Conservation (phyloP, 2,329 filamentous ascomycete genomes). For the Cladophialophora bantiana region DNA sequence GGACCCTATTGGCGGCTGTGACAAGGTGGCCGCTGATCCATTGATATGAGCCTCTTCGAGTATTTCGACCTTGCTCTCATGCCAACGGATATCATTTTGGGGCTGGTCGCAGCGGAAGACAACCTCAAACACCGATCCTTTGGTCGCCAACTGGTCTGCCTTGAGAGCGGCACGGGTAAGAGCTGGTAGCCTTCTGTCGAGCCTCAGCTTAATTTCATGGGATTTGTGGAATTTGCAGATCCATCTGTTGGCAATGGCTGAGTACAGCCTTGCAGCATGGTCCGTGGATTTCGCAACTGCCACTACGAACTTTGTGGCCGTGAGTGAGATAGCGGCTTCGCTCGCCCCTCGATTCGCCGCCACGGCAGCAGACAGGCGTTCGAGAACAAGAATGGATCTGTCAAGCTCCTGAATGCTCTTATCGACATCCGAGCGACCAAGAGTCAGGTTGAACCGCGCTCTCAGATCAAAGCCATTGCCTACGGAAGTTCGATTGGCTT, state of each 20-base stretch:
- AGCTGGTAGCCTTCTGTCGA: constrained; percentile 5
- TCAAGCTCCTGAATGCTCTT: constrained; percentile 8
- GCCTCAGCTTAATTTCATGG: constrained; percentile 19
- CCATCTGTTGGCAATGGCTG: constrained; percentile 17
- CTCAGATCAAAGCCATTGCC: neutral
- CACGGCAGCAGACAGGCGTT: neutral
- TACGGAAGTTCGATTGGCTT: neutral
- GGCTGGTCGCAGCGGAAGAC: constrained; percentile 4
- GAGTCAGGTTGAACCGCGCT: neutral
- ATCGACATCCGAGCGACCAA: constrained; percentile 2
- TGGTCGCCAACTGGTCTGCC: neutral
- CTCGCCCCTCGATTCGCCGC: neutral
- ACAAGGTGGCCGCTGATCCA: neutral
- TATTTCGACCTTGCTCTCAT: constrained; percentile 15
- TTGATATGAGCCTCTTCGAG: neutral
- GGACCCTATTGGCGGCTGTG: neutral
- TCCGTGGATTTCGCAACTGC: constrained; percentile 1
- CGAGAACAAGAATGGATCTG: neutral
- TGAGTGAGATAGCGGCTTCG: neutral
- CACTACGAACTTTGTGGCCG: neutral
- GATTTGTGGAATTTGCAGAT: constrained; percentile 14
- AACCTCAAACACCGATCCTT: constrained; percentile 13
- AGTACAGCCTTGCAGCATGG: constrained; percentile 12
- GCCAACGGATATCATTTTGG: constrained; percentile 12
- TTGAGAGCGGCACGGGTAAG: neutral